Percentiles rank a stretch among this genome's conserved stretches.
phyloP scores from a whole-genome alignment of 1,284 basidiomycete species.

The Cryptococcus depauperatus region DNA sequence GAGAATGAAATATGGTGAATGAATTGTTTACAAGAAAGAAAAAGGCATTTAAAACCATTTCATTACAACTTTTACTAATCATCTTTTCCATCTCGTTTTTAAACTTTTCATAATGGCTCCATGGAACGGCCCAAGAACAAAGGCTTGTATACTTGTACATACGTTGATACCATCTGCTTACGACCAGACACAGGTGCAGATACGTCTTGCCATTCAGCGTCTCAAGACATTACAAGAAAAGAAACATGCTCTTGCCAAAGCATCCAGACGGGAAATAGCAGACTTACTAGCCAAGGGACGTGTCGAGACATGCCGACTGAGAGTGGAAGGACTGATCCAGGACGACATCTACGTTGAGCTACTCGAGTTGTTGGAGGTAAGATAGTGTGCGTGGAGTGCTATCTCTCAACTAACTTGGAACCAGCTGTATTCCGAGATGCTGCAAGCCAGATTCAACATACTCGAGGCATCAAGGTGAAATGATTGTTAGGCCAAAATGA shows the following conservation, averaged over 20 bases:
- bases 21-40: neutral
- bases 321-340: conserved; percentile 43
- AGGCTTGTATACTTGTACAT: conserved; percentile 4
- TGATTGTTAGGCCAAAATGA: neutral
- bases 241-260: conserved; percentile 85
- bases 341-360: conserved; percentile 56
- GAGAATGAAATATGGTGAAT: neutral
- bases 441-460: conserved; percentile 86
- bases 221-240: conserved; percentile 85
- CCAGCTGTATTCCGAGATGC: conserved; percentile 75
- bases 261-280: conserved; percentile 43
- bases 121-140: conserved; percentile 32
- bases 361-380: conserved; percentile 72
- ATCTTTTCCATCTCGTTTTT: neutral
- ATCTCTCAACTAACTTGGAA: too few species aligned
- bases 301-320: conserved; percentile 40
- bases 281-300: conserved; percentile 41
- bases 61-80: too few species aligned
- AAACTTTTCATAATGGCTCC: conserved; percentile 23
- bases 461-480: conserved; percentile 53
- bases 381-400: conserved; percentile 9
- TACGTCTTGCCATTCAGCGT: conserved; percentile 72
- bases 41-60: too few species aligned
- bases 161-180: neutral
- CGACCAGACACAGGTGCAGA: conserved; percentile 31